Base-by-base conservation (phyloP, 75 land plant genomes). In the Adiantum capillusveneris region DNA sequence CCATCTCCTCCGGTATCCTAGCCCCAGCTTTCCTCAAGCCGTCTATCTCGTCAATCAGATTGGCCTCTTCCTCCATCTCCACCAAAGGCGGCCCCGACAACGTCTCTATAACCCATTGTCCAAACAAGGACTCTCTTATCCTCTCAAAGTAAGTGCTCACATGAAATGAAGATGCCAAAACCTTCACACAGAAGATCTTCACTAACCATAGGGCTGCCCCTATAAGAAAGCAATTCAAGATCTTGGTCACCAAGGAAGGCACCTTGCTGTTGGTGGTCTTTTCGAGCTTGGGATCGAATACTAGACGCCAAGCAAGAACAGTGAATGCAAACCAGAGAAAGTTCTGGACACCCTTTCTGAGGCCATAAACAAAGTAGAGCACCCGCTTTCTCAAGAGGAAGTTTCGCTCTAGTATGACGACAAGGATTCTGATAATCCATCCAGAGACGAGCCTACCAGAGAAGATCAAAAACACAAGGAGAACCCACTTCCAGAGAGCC, bases 401-500 rank as follows among this genome's bases (percentile, higher is more conserved):
- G 58, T 84, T 84, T 58, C 58, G 34, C 62, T 87, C 91, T 5
- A 87, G 73, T 48, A 84, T 59, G 42, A 83, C 65, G 13, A 87
- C 85, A 0, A 70, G 57, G 21, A 79, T 25, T 9, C 70, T 26
- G 44, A 79, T 72, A 0, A 75, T 27, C 91, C 87, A 87, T 1
- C 65, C 76, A 11, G 96, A 74, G 2, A 89, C 77, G 36, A 93
- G 41, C 11, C 90, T 71, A 0, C 98, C 98, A 30, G 82, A 85
- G 53, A 85, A 74, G 7, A 86, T 27, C 9, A 84, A 84, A 36
- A 81, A 37, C 17, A 75, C 60, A 65, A 89, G 58, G 22, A 89
- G 29, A 29, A 74, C 80, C 98, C 98, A 93, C 61, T 85, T 85
- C 96, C 98, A 93, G 1, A 89, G 51, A 25, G 57, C 49, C 29